These are phyloP conservation scores for Lentinula sp. DNA, from an alignment of 768 basidiomycete species.

Conservation along the genomic window DNA sequence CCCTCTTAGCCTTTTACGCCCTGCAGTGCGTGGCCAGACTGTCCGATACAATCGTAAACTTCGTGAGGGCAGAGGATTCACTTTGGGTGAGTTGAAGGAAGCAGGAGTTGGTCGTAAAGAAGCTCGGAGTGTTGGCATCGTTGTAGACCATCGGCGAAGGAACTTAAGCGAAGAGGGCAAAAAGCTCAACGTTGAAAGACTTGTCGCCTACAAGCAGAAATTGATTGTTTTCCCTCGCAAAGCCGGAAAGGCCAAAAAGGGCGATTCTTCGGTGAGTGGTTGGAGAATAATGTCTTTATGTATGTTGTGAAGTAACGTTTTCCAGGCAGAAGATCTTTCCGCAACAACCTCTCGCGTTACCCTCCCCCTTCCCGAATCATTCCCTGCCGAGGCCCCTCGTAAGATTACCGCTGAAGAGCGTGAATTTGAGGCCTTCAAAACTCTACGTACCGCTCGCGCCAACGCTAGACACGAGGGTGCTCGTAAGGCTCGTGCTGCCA, in stretches of 20 bases:
- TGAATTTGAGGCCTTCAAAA: constrained; percentile 80
- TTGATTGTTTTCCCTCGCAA: constrained; percentile 98
- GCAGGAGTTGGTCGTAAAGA: constrained; percentile 93
- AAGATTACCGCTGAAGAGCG: constrained; percentile 90
- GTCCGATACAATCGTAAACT: constrained; percentile 98
- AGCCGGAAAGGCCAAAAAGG: constrained; percentile 91
- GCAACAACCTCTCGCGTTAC: constrained; percentile 66
- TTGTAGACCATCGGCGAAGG: constrained; percentile 95
- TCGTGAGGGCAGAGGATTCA: constrained; percentile 96
- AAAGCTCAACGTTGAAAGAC: constrained; percentile 87
- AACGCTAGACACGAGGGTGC: constrained; percentile 79
- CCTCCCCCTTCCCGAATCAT: constrained; percentile 61
- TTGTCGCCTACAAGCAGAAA: constrained; percentile 88
- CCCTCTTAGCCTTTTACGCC: constrained; percentile 87
- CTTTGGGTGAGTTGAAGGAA: constrained; percentile 88
- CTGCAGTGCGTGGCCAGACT: constrained; percentile 94
- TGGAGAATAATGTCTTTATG: neutral
- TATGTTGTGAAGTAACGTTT: constrained; percentile 9
- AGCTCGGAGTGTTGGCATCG: constrained; percentile 88
- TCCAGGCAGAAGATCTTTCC: constrained; percentile 76
- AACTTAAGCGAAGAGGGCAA: constrained; percentile 97
- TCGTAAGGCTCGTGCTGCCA: constrained; percentile 80
- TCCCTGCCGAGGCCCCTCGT: constrained; percentile 78
- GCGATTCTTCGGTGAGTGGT: constrained; percentile 77
- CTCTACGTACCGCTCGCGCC: constrained; percentile 82